phyloP scores from a whole-genome alignment of 2,329 filamentous ascomycete species.

The Colletotrichum sp. region DNA sequence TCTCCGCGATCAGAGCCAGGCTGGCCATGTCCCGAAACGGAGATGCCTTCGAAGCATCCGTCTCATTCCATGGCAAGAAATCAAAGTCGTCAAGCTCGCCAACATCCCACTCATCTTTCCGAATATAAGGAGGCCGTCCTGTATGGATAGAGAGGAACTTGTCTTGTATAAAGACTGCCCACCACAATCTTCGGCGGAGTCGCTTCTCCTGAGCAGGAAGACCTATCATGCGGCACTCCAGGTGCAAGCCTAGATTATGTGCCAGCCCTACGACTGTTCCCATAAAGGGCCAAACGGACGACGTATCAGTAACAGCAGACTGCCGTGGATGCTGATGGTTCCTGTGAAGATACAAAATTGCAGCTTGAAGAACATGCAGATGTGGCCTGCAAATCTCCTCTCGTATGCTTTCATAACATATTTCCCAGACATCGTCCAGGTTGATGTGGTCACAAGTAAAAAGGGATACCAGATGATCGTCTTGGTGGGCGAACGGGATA shows the following conservation, averaged over 20 bases:
- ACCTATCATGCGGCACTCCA: slow-evolving; percentile 39
- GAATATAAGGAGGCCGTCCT: slow-evolving; percentile 38
- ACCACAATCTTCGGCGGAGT: slow-evolving; percentile 40
- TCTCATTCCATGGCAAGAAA: background rate
- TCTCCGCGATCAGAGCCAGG: background rate
- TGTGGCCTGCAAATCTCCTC: background rate
- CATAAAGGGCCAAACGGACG: slow-evolving; percentile 40
- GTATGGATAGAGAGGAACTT: slow-evolving; percentile 39
- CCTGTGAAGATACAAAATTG: background rate
- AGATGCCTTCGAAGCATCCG: background rate
- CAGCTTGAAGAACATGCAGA: background rate
- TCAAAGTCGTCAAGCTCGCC: background rate
- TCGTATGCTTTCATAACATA: background rate
- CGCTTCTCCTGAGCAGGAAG: slow-evolving; percentile 40
- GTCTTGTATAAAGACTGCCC: slow-evolving; percentile 41
- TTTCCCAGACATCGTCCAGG: background rate
- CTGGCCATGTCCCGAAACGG: background rate
- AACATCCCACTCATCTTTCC: slow-evolving; percentile 31
- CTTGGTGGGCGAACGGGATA: background rate
- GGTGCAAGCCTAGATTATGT: slow-evolving; percentile 35
- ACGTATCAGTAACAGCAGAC: slow-evolving; percentile 28
- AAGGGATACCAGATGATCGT: background rate
- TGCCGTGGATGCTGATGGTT: background rate
- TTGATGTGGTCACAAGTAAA: background rate
- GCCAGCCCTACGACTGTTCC: slow-evolving; percentile 37